Percentiles rank a stretch among this genome's conserved stretches.
These are phyloP conservation scores for Cryptococcus depauperatus DNA, from an alignment of 1,284 basidiomycete genomes.

Conservation along the genomic window DNA sequence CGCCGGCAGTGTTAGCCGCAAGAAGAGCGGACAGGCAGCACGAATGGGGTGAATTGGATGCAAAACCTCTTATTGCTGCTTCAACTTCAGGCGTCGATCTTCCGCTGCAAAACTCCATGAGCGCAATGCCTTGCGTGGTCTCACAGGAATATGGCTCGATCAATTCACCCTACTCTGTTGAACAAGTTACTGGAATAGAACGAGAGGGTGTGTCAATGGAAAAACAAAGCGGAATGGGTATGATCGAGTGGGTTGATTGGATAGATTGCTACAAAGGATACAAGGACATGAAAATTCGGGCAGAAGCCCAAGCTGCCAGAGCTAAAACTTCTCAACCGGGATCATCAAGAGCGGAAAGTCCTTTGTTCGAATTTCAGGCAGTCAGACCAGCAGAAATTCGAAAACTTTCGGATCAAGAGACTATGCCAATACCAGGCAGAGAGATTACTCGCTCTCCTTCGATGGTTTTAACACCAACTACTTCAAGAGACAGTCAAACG, in stretches of 20 bases:
- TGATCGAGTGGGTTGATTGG: conserved; percentile 56
- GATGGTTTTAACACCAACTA: conserved; percentile 22
- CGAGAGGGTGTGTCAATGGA: not conserved
- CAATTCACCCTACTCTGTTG: not conserved
- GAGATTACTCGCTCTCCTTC: conserved; percentile 15
- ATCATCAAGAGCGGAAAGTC: not conserved
- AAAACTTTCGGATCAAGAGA: conserved; percentile 1
- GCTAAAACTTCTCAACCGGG: not conserved
- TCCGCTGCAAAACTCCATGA: conserved; percentile 13
- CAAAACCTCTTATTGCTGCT: conserved; percentile 7
- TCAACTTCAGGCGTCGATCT: conserved; percentile 24
- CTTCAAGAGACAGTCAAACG: conserved; percentile 25
- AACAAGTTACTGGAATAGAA: not conserved
- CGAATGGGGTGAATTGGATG: conserved; percentile 17
- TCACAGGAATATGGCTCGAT: not conserved
- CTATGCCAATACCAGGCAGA: too few relatives aligned
- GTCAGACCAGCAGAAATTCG: conserved; percentile 8
- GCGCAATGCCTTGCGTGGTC: not conserved
- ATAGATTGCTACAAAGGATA: conserved; percentile 52
- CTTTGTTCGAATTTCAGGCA: not conserved
- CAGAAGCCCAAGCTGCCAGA: conserved; percentile 23
- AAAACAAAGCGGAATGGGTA: conserved; percentile 21
- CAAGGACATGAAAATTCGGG: conserved; percentile 51
- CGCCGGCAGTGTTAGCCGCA: conserved; percentile 27
- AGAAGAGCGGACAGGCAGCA: conserved; percentile 18